Evolutionary conservation across 192 early-diverging fungal species (phyloP), one percentile per base, ranked within the genome.

Genomic region (Coemansia sp.): DNA sequence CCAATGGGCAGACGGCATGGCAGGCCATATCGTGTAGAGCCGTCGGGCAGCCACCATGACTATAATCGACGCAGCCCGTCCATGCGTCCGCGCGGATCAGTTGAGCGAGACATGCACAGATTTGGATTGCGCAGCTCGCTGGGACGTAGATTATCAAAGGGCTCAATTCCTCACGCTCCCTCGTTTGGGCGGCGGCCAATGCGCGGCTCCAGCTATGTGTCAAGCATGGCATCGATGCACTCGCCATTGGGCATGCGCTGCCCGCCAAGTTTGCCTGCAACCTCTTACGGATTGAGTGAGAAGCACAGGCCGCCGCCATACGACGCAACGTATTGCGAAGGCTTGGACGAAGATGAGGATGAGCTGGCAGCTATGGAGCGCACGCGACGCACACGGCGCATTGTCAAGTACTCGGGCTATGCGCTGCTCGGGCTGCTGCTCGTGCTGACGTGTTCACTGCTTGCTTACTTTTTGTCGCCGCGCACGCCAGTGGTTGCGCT

Each of bases 341-440:
- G 67, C 24, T 14, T 59, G 21, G 56, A 53, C 23, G 70, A 62
- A 21, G 65, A 50, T 23, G 71, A 74, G 43, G 58, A 73, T n/a
- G 77, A 79, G 65, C 68, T 79, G 11, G 65, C 62, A 11, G 71
- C 73, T 47, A 67, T 70, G 68, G 62, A 73, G 58, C 77, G 67
- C 39, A 37, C 60, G 2, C 65, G 67, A 48, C 58, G 62, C 32
- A 45, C 67, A 25, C 69, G 68, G 48, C 67, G 68, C 56, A 67
- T 70, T 14, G 14, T 66, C 22, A 70, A 67, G 58, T 68, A 67
- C 54, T 37, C 63, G 12, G 63, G 57, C 12, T 71, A 70, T 22
- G 65, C 58, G 25, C 21, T 63, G 37, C 35, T 70, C 15, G 56
- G 37, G 10, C 11, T 65, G 9, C 22, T 69, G 17, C 25, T 67